Evolutionary conservation across 768 basidiomycete species (phyloP).

Genomic region (Holtermanniella nyarrowii): DNA sequence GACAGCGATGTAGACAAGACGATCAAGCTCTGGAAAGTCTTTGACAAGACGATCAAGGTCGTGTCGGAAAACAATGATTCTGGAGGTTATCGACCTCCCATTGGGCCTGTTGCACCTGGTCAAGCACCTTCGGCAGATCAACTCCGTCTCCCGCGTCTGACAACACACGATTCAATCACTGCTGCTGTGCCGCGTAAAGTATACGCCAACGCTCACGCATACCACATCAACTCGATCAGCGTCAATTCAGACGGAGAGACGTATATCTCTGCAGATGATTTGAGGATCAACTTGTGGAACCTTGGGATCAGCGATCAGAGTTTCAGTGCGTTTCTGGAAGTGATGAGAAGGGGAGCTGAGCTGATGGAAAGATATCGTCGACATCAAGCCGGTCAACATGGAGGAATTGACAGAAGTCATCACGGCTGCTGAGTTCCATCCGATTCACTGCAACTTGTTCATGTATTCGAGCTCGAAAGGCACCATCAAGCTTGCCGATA

Average conservation of each 20-base stretch:
- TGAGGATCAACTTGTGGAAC: slow-evolving; percentile 97
- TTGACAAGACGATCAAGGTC: slow-evolving; percentile 90
- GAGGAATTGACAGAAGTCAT: slow-evolving; percentile 99
- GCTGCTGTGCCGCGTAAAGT: slow-evolving; percentile 98
- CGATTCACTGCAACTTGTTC: slow-evolving; percentile 91
- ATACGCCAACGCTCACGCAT: slow-evolving; percentile 97
- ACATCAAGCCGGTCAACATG: slow-evolving; percentile 99
- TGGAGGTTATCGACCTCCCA: slow-evolving; percentile 39
- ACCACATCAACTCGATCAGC: slow-evolving; percentile 99
- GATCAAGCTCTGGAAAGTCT: slow-evolving; percentile 99
- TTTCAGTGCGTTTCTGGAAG: slow-evolving; percentile 77
- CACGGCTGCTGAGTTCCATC: slow-evolving; percentile 99
- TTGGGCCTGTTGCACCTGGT: slow-evolving; percentile 8
- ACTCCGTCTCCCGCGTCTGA: slow-evolving; percentile 79
- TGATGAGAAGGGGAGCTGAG: not conserved
- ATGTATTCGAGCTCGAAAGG: slow-evolving; percentile 99
- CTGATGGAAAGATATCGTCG: slow-evolving; percentile 82
- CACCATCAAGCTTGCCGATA: slow-evolving; percentile 98
- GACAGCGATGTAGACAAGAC: slow-evolving; percentile 71
- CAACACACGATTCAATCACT: slow-evolving; percentile 92
- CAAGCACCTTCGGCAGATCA: slow-evolving; percentile 27
- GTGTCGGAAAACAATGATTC: slow-evolving; percentile 92
- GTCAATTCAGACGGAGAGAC: slow-evolving; percentile 99
- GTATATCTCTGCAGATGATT: slow-evolving; percentile 97
- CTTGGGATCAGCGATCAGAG: slow-evolving; percentile 96